Conservation (phyloP, 768 basidiomycete species). For the Hortiboletus flavorubellus region DNA sequence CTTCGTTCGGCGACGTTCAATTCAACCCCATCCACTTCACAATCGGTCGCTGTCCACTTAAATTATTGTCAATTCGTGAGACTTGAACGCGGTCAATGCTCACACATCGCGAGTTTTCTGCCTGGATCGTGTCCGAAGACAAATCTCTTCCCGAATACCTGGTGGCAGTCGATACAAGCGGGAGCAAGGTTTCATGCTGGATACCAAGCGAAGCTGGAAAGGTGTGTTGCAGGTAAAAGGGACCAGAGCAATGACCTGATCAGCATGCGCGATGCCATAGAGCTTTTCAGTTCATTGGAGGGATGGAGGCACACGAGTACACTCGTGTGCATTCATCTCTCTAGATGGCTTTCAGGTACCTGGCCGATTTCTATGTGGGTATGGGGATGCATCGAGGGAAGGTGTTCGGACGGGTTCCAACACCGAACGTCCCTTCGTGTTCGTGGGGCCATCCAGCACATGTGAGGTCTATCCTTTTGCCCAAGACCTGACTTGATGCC, state of each 20-base stretch:
- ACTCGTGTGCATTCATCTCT: slow-evolving; percentile 59
- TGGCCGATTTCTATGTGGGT: slow-evolving; percentile 58
- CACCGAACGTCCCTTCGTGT: slow-evolving; percentile 60
- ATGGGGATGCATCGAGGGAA: slow-evolving; percentile 50
- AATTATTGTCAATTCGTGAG: background rate
- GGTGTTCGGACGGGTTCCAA: slow-evolving; percentile 49
- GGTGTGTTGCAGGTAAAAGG: slow-evolving; percentile 31
- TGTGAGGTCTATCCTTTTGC: slow-evolving; percentile 30
- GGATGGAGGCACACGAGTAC: slow-evolving; percentile 51
- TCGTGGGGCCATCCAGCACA: slow-evolving; percentile 40
- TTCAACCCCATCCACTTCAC: background rate
- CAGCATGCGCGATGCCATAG: slow-evolving; percentile 31
- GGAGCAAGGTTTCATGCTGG: slow-evolving; percentile 60
- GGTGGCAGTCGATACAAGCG: slow-evolving; percentile 43
- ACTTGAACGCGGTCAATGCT: slow-evolving; percentile 36
- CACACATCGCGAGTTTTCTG: slow-evolving; percentile 59
- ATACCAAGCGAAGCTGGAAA: slow-evolving; percentile 60
- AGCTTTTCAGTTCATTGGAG: slow-evolving; percentile 62
- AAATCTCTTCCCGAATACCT: slow-evolving; percentile 52
- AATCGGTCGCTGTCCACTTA: background rate
- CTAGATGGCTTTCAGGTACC: slow-evolving; percentile 63
- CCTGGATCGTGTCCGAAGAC: slow-evolving; percentile 61
- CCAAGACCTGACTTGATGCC: background rate
- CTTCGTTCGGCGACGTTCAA: background rate
- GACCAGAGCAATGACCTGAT: slow-evolving; percentile 1